Evolutionary conservation across 148 eudicot genomes (phyloP).

Genomic region (Silene uniflora): DNA sequence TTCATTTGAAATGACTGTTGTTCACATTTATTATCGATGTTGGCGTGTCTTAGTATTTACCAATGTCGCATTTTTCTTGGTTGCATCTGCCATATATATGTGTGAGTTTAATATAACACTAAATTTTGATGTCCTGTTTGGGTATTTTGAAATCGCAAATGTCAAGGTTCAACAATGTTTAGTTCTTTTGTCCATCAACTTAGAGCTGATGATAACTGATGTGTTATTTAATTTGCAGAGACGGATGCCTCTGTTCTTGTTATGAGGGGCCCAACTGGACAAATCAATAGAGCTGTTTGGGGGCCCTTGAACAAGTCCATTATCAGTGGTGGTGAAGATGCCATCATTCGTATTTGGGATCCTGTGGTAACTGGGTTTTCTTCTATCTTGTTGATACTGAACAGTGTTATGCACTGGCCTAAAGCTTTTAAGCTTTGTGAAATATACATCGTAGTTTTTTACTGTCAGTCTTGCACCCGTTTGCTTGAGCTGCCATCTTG

Average conservation of each 20-base stretch:
- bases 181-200: not conserved
- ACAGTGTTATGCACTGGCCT: not conserved
- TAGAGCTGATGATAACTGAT: not conserved
- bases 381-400: not conserved
- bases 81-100: too few species aligned
- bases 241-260: slow-evolving; percentile 59
- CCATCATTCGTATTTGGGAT: slow-evolving; percentile 87
- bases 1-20: too few species aligned
- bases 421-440: not conserved
- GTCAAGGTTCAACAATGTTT: too few species aligned
- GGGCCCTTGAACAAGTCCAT: slow-evolving; percentile 86
- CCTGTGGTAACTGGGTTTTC: slow-evolving; percentile 48
- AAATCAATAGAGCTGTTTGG: slow-evolving; percentile 96
- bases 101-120: too few species aligned
- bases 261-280: slow-evolving; percentile 75
- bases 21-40: too few species aligned
- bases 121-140: too few species aligned
- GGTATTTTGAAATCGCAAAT: too few species aligned
- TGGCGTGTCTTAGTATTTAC: too few species aligned
- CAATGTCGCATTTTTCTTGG: too few species aligned
- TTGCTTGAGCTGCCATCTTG: not conserved
- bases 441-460: too few species aligned
- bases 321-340: slow-evolving; percentile 91
- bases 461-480: not conserved
- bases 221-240: slow-evolving; percentile 44